phyloP scores from a whole-genome alignment of 768 basidiomycete genomes.

The Rhodosporidiobolus odoratus region DNA sequence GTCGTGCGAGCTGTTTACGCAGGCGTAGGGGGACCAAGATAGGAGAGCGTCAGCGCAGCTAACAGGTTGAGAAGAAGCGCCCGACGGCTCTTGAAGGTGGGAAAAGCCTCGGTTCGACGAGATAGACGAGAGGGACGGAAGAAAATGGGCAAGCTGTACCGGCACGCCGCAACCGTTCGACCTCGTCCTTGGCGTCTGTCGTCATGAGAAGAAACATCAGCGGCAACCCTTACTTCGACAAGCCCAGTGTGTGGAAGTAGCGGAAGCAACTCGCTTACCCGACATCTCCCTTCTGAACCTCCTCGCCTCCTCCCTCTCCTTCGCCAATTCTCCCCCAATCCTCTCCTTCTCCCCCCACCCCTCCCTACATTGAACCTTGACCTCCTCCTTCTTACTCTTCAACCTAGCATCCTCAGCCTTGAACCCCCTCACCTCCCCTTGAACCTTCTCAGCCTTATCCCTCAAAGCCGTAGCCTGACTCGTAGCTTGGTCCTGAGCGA shows the following conservation, averaged over 20 bases:
- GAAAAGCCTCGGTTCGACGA: too few relatives aligned
- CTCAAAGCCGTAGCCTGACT: neutral
- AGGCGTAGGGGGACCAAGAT: too few relatives aligned
- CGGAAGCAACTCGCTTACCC: neutral
- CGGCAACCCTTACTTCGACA: neutral
- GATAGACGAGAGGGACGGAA: too few relatives aligned
- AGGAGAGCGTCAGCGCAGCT: neutral
- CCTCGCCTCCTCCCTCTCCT: neutral
- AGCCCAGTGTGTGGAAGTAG: too few relatives aligned
- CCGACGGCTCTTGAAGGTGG: too few relatives aligned
- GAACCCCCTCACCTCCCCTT: constrained; percentile 4
- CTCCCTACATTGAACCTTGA: neutral
- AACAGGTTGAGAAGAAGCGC: too few relatives aligned
- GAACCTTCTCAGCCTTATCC: neutral
- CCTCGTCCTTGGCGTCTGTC: too few relatives aligned
- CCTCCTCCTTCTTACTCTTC: neutral
- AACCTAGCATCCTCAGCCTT: neutral
- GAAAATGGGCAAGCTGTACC: too few relatives aligned
- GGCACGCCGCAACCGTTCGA: too few relatives aligned
- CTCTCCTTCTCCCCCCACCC: neutral
- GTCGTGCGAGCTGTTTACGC: neutral
- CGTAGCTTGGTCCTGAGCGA: neutral
- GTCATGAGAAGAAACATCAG: too few relatives aligned
- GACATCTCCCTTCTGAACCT: constrained; percentile 1
- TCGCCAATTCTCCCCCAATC: neutral